Percentiles rank a stretch among this genome's conserved stretches.
Evolutionary conservation across 345 rosid species (phyloP).

Genomic region (Clarkia xantiana): DNA sequence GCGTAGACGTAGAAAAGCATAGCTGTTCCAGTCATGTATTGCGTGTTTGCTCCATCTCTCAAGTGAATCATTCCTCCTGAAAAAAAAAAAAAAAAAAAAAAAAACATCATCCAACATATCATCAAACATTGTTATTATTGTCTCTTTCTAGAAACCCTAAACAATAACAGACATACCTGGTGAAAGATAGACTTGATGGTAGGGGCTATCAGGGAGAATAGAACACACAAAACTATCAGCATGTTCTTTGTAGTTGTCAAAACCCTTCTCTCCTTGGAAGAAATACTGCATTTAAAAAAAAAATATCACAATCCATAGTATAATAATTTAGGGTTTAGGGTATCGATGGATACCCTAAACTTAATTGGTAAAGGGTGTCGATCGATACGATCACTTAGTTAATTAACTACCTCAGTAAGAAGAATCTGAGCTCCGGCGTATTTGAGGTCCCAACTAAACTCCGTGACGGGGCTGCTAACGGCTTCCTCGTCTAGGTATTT

Average conservation of each 20-base stretch:
- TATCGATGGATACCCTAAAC: too few species aligned
- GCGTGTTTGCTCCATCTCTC: constrained; percentile 85
- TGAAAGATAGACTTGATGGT: constrained; percentile 37
- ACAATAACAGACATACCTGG: constrained; percentile 29
- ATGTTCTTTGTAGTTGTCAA: constrained; percentile 34
- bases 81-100: not conserved
- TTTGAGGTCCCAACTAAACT: constrained; percentile 93
- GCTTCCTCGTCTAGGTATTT: constrained; percentile 40
- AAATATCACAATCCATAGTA: too few species aligned
- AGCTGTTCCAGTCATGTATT: constrained; percentile 59
- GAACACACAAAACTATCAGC: constrained; percentile 77
- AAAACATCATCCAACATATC: too few species aligned
- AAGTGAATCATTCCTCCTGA: constrained; percentile 62
- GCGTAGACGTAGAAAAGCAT: constrained; percentile 38
- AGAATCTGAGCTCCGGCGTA: constrained; percentile 76
- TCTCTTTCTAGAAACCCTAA: not conserved
- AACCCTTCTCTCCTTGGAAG: constrained; percentile 28
- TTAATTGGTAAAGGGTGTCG: too few species aligned
- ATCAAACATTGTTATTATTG: not conserved
- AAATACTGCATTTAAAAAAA: constrained; percentile 23
- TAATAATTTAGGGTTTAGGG: too few species aligned
- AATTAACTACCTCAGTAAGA: constrained; percentile 35
- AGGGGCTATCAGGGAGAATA: constrained; percentile 55
- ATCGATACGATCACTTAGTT: too few species aligned
- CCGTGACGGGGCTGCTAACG: constrained; percentile 43